phyloP scores from a whole-genome alignment of 1,284 basidiomycete species.

The Flammula alnicola region DNA sequence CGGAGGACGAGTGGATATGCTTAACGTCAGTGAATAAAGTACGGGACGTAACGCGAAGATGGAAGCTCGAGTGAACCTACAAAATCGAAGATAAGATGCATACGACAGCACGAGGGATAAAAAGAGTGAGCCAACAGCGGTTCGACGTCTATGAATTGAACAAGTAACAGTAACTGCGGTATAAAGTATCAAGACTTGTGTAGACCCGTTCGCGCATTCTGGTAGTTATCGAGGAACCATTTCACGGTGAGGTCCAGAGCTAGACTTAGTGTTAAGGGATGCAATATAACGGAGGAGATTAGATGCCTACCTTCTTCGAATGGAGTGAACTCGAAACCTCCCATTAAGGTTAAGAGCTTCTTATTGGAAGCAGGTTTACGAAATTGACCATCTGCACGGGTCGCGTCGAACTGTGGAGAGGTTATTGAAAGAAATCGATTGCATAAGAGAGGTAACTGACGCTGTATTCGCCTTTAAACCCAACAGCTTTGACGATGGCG shows the following conservation, averaged over 20 bases:
- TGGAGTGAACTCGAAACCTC: slow-evolving; percentile 84
- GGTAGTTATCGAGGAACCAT: slow-evolving; percentile 83
- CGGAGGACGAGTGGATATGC: no score
- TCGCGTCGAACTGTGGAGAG: slow-evolving; percentile 61
- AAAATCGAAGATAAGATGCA: no score
- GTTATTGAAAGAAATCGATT: slow-evolving; percentile 3
- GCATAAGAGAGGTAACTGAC: slow-evolving; percentile 40
- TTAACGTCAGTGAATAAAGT: no score
- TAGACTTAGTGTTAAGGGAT: slow-evolving; percentile 24
- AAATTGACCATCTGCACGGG: slow-evolving; percentile 83
- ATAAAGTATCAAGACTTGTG: slow-evolving; percentile 9
- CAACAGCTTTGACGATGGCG: slow-evolving; percentile 79
- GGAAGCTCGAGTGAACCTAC: no score
- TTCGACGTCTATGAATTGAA: no score
- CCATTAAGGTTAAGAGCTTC: slow-evolving; percentile 73
- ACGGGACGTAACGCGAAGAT: no score
- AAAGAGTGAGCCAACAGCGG: no score
- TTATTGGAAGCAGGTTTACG: slow-evolving; percentile 93
- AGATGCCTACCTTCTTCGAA: slow-evolving; percentile 68
- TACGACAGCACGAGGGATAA: no score
- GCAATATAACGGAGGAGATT: not conserved
- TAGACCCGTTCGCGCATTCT: slow-evolving; percentile 61
- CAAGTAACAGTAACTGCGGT: no score
- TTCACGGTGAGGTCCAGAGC: slow-evolving; percentile 74
- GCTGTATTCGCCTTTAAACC: slow-evolving; percentile 74